Base-by-base conservation (phyloP, 352 stramenopile species). In the Phytophthora palmivora region DNA sequence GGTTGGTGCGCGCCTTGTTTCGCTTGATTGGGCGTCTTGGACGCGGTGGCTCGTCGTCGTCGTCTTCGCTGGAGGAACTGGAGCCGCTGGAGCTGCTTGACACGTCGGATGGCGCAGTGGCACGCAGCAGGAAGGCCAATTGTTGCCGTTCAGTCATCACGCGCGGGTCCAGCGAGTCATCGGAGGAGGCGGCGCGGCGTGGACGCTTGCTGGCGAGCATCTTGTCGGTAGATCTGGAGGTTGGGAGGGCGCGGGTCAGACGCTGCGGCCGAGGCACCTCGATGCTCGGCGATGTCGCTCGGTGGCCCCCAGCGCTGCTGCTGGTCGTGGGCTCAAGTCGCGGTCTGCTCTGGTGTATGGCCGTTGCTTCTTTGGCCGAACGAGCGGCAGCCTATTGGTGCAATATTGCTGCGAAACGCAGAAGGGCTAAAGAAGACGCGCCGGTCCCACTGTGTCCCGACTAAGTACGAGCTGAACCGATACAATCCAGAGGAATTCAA, bases 131-230 rank as follows among this genome's bases (percentile, higher is more conserved):
- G 61, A 95, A 95, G 52, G 86, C 86, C 44, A 95, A 65, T 58
- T 95, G 86, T 57, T 95, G 86, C 19, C 86, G 78, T 67, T 95
- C 86, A 0, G 86, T 95, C 86, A 95, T 95, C 36, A 90, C 71
- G 28, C 78, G 84, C 51, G 79, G 82, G 62, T 92, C 68, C 49
- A 70, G 51, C 19, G 58, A 59, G 49, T 74, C 61, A 63, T 74
- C 67, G 38, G 63, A 6, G 19, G 54, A 54, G 11, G 52, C 58
- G 30, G 67, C 50, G 42, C 67, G 67, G 26, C 67, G 67, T 21
- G 59, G 66, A 34, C 67, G 67, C 39, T 76, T 76, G n/a, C 22
- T 56, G 19, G 66, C 60, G 41, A 74, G 38, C 66, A 74, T 74
- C 15, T 41, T 33, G 38, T 7, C 15, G 50, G 14, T 28, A 38